Conservation (phyloP, 1,284 basidiomycete species). For the Takashimella tepidaria region DNA sequence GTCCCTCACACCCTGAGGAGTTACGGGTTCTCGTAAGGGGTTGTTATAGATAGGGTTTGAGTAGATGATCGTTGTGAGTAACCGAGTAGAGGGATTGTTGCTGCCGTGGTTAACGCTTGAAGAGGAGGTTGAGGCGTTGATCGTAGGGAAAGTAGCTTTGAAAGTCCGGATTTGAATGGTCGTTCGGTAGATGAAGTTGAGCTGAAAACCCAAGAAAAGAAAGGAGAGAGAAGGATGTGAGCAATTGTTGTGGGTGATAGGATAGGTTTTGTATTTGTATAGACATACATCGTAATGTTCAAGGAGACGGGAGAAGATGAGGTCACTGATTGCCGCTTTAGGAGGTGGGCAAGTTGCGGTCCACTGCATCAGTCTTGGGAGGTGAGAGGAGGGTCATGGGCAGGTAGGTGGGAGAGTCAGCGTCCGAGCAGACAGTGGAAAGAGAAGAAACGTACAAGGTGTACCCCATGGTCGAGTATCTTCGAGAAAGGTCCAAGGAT, state of each 20-base stretch:
- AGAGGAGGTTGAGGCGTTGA: not conserved
- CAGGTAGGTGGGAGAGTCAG: no score
- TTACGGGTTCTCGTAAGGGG: conserved; percentile 12
- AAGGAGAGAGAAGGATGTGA: not conserved
- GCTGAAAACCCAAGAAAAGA: conserved; percentile 12
- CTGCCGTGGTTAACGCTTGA: not conserved
- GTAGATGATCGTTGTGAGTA: conserved; percentile 33
- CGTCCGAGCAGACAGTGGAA: not conserved
- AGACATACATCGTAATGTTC: conserved; percentile 37
- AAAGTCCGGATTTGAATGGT: conserved; percentile 38
- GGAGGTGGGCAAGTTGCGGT: conserved; percentile 22
- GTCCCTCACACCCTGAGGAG: conserved; percentile 18
- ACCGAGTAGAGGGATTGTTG: conserved; percentile 9
- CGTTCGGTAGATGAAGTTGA: conserved; percentile 28
- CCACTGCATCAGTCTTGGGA: conserved; percentile 43
- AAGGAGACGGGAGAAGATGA: conserved; percentile 34
- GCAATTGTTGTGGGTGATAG: not conserved
- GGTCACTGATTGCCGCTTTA: conserved; percentile 27
- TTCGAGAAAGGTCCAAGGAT: not conserved
- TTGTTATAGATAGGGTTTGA: conserved; percentile 13
- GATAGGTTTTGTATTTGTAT: not conserved
- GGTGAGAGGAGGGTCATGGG: no score
- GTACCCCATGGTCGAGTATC: conserved; percentile 24
- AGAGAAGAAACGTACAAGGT: conserved; percentile 21
- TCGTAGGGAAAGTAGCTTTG: conserved; percentile 27